These are phyloP conservation scores for Helichrysum umbraculigerum DNA, from an alignment of 129 eudicot genomes.

Conservation along the genomic window DNA sequence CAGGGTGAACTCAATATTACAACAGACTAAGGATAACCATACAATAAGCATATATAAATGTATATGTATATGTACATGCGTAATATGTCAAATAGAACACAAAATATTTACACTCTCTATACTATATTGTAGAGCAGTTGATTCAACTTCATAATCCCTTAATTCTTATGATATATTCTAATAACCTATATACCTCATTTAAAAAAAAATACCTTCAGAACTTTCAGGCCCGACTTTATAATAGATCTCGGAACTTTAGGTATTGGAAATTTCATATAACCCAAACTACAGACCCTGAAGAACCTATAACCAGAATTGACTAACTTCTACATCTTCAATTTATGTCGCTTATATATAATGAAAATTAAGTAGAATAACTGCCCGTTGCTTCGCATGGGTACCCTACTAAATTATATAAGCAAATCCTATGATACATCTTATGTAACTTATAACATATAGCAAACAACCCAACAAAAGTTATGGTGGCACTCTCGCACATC, in stretches of 20 bases:
- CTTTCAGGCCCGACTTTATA: no score
- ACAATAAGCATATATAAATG: not conserved
- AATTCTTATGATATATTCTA: no score
- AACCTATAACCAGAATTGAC: no score
- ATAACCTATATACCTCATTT: not conserved
- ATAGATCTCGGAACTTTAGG: no score
- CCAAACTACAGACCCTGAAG: no score
- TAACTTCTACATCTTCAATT: no score
- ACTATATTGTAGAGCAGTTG: not conserved
- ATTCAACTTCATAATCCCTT: not conserved
- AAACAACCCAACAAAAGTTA: not conserved
- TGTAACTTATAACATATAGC: not conserved
- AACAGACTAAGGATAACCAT: not conserved
- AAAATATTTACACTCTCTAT: not conserved
- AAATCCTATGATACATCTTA: not conserved
- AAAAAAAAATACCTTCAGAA: not conserved
- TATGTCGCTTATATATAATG: no score
- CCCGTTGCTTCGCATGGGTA: no score
- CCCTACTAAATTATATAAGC: not conserved
- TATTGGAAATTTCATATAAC: no score
- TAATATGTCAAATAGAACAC: not conserved
- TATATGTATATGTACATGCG: not conserved
- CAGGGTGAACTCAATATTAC: conserved; percentile 8
- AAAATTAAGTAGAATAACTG: no score
- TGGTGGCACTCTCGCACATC: not conserved